These are phyloP conservation scores for Trichoderma reesei DNA, from an alignment of 495 filamentous ascomycete species.

Conservation along the genomic window DNA sequence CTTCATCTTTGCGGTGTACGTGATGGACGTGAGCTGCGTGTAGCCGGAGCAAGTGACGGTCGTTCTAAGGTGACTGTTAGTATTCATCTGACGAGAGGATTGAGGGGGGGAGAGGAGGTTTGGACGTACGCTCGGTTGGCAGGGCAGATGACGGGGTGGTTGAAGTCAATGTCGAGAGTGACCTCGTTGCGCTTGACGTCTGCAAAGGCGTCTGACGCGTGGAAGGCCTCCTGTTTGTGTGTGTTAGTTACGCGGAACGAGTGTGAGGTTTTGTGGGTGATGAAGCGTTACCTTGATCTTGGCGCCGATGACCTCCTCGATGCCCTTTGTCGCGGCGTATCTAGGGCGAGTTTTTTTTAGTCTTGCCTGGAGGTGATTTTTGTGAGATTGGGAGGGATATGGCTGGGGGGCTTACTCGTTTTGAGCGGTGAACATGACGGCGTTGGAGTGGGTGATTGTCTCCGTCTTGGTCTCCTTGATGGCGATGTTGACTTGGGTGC, in stretches of 20 bases:
- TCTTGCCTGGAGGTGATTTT: no score
- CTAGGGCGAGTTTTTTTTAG: neutral
- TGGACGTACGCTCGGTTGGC: neutral
- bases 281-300: neutral
- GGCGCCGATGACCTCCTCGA: neutral
- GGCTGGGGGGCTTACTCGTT: neutral
- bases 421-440: neutral
- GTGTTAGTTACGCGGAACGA: neutral
- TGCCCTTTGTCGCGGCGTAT: neutral
- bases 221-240: neutral
- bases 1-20: slow-evolving; percentile 7
- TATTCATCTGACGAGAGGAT: neutral
- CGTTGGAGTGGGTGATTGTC: neutral
- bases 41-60: slow-evolving; percentile 2
- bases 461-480: slow-evolving; percentile 6
- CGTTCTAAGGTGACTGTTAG: neutral
- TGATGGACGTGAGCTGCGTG: slow-evolving; percentile 5
- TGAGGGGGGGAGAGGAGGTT: neutral
- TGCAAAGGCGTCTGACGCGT: neutral
- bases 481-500: slow-evolving; percentile 6
- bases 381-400: neutral
- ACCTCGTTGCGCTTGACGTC: neutral
- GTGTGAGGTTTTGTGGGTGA: neutral
- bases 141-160: neutral
- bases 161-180: neutral